Evolutionary conservation across 768 basidiomycete species (phyloP).

Genomic region (Erythrobasidium yunnanense): DNA sequence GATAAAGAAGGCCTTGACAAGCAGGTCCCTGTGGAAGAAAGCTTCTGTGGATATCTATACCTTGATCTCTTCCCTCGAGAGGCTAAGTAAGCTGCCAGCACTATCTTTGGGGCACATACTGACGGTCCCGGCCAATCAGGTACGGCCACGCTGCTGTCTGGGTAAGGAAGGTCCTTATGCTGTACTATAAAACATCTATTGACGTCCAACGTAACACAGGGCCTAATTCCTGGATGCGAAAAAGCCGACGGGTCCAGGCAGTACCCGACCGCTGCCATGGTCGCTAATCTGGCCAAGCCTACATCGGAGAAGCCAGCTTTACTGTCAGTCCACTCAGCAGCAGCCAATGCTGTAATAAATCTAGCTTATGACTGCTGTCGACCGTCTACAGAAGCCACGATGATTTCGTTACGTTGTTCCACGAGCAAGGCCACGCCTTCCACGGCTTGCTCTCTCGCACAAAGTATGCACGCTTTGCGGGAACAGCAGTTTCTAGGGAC

Average conservation of each 20-base stretch:
- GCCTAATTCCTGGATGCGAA: slow-evolving; percentile 55
- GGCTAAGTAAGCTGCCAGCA: slow-evolving; percentile 7
- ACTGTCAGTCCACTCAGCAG: slow-evolving; percentile 46
- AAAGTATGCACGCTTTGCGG: slow-evolving; percentile 45
- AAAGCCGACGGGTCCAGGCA: slow-evolving; percentile 50
- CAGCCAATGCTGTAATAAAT: not conserved
- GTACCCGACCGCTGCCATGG: slow-evolving; percentile 74
- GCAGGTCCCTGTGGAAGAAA: slow-evolving; percentile 57
- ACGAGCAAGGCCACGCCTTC: slow-evolving; percentile 47
- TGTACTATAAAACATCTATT: not conserved
- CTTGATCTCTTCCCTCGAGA: slow-evolving; percentile 52
- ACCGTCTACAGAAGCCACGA: slow-evolving; percentile 47
- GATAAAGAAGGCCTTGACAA: slow-evolving; percentile 45
- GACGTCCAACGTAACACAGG: too few relatives aligned
- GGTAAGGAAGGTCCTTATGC: slow-evolving; percentile 39
- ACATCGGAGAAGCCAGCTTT: slow-evolving; percentile 68
- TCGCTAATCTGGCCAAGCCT: slow-evolving; percentile 64
- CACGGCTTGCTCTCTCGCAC: slow-evolving; percentile 51
- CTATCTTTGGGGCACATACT: not conserved
- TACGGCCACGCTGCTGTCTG: slow-evolving; percentile 83
- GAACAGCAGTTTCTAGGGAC: slow-evolving; percentile 30
- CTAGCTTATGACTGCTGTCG: not conserved
- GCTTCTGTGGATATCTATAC: slow-evolving; percentile 73
- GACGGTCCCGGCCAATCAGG: slow-evolving; percentile 45
- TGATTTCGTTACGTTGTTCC: slow-evolving; percentile 83